Evolutionary conservation across 179 eudicot species (phyloP), one percentile per base, ranked within the genome.

Genomic region (Vitellaria paradoxa): DNA sequence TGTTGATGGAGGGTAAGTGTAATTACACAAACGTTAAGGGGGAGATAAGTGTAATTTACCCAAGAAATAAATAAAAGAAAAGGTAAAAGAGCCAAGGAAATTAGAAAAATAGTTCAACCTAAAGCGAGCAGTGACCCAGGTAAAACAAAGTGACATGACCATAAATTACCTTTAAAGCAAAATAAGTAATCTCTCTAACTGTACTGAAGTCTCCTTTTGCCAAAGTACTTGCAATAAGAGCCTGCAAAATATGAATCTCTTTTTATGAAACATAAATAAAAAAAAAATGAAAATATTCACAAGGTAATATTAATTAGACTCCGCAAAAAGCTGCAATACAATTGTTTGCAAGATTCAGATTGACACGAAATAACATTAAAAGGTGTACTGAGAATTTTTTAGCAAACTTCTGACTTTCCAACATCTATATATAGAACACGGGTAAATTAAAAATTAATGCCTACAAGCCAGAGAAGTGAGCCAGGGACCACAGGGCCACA

Each of bases 151-250:
- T 42, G 49, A 78, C 12, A 68, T 18, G 40, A 65, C 7, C 57
- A 59, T 70, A 17, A 59, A 40, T 65, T 65, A 85, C 96, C 96
- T 89, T 89, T 76, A 91, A 67, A 57, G 87, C 80, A 70, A 84
- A 85, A 77, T 76, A 82, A 12, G 91, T 67, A 21, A 90, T 79
- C 82, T 87, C 91, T 81, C 83, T 91, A 71, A 90, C 96, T 23
- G 83, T 83, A 73, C 52, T 70, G 83, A 84, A 88, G 83, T 91
- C 88, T 26, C 88, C 84, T 73, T 83, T 84, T 45, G 96, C 87
- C 71, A 87, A 77, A 42, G 86, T 88, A 81, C 86, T 90, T 76
- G 93, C 96, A 77, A 91, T 81, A 47, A 91, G 78, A 73, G 93
- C 96, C 96, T 91, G 82, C 45, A 82, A 64, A 70, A 60, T 6